Percentiles rank a stretch among this genome's conserved stretches.
phyloP scores from a whole-genome alignment of 202 grass and related monocot species.

The Bolboschoenoplectus hybrid region DNA sequence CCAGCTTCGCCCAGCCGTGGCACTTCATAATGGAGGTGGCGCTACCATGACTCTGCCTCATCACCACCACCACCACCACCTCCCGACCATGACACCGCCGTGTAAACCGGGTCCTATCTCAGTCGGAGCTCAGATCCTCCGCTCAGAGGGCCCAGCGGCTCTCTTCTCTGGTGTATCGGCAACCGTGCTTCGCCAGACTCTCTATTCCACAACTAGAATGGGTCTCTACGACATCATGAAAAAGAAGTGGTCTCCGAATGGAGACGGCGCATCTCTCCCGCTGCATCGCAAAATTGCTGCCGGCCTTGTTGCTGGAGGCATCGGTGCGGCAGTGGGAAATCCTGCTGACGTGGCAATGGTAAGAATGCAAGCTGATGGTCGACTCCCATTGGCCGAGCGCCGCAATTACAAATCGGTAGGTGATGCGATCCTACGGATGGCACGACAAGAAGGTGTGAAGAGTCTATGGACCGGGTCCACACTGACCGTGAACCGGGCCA shows the following conservation, averaged over 20 bases:
- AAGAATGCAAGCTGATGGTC: slow-evolving; percentile 93
- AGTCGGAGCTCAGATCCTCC: slow-evolving; percentile 89
- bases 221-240: slow-evolving; percentile 97
- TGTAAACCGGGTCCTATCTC: slow-evolving; percentile 70
- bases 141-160: slow-evolving; percentile 65
- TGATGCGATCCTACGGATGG: slow-evolving; percentile 74
- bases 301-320: slow-evolving; percentile 74
- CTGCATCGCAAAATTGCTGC: slow-evolving; percentile 77
- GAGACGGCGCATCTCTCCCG: slow-evolving; percentile 62
- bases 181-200: slow-evolving; percentile 88
- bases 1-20: slow-evolving; percentile 46
- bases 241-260: slow-evolving; percentile 65
- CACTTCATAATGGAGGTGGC: slow-evolving; percentile 15
- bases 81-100: slow-evolving; percentile 19
- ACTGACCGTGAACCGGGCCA: slow-evolving; percentile 87
- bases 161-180: slow-evolving; percentile 92
- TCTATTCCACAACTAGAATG: slow-evolving; percentile 98
- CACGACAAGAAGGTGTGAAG: slow-evolving; percentile 61
- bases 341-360: slow-evolving; percentile 99
- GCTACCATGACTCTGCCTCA: slow-evolving; percentile 32
- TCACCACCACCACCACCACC: slow-evolving; percentile 37
- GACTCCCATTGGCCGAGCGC: slow-evolving; percentile 72
- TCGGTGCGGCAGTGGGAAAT: slow-evolving; percentile 89
- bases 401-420: slow-evolving; percentile 76
- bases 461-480: slow-evolving; percentile 87